Evolutionary conservation across 1,284 basidiomycete genomes (phyloP).

Genomic region (Trichosporon asahii): DNA sequence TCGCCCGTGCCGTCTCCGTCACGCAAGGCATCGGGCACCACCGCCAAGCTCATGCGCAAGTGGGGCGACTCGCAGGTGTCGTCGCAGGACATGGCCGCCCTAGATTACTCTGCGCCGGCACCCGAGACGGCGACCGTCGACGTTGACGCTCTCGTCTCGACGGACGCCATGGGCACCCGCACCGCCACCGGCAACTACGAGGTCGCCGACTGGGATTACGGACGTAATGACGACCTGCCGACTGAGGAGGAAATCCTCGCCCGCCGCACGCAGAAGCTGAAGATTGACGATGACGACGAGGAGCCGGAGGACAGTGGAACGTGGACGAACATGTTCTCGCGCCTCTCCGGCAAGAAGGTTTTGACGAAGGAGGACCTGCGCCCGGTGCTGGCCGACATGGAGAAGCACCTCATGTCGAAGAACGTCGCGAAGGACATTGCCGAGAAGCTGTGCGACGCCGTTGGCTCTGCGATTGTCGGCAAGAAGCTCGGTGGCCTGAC

Average conservation of each 20-base stretch:
- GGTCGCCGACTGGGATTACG: slow-evolving; percentile 86
- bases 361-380: slow-evolving; percentile 78
- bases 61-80: slow-evolving; percentile 81
- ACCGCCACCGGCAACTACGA: slow-evolving; percentile 85
- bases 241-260: slow-evolving; percentile 49
- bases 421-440: slow-evolving; percentile 96
- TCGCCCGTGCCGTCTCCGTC: slow-evolving; percentile 37
- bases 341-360: slow-evolving; percentile 74
- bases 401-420: slow-evolving; percentile 96
- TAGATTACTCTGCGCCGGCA: slow-evolving; percentile 67
- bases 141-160: slow-evolving; percentile 50
- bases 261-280: slow-evolving; percentile 28
- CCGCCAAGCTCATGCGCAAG: slow-evolving; percentile 79
- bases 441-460: slow-evolving; percentile 88
- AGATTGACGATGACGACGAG: slow-evolving; percentile 55
- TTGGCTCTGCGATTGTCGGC: slow-evolving; percentile 82
- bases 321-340: slow-evolving; percentile 65
- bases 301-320: slow-evolving; percentile 20
- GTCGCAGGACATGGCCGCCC: slow-evolving; percentile 78
- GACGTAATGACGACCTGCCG: slow-evolving; percentile 52
- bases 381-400: slow-evolving; percentile 89
- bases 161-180: slow-evolving; percentile 58
- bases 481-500: slow-evolving; percentile 84
- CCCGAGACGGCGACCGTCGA: slow-evolving; percentile 52
- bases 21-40: slow-evolving; percentile 45